phyloP scores from a whole-genome alignment of 257 asterid species.

The Gentiana dahurica region DNA sequence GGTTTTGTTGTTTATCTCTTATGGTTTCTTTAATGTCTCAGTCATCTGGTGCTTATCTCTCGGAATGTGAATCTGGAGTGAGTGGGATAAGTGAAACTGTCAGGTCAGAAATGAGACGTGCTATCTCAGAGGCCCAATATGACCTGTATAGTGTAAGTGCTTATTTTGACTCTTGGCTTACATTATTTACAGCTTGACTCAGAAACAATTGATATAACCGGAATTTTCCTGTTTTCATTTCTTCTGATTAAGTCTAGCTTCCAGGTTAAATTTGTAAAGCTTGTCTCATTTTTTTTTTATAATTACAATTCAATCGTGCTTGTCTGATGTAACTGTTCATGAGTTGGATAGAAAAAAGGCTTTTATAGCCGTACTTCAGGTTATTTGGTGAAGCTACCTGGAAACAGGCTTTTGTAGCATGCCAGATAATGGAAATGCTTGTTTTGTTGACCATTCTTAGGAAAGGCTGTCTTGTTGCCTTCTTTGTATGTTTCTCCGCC shows the following conservation, averaged over 20 bases:
- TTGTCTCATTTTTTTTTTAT: too few relatives aligned
- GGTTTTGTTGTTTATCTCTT: background rate
- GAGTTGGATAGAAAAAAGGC: too few relatives aligned
- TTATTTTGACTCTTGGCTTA: background rate
- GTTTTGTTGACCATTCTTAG: too few relatives aligned
- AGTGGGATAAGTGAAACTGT: constrained; percentile 33
- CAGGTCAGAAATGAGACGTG: constrained; percentile 35
- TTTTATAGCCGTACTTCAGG: too few relatives aligned
- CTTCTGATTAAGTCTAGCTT: constrained; percentile 1
- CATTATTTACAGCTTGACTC: too few relatives aligned
- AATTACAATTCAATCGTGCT: too few relatives aligned
- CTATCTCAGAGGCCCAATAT: constrained; percentile 30
- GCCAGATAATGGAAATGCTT: too few relatives aligned
- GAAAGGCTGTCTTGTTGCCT: too few relatives aligned
- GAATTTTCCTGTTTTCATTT: background rate
- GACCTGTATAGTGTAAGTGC: constrained; percentile 24
- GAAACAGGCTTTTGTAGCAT: too few relatives aligned
- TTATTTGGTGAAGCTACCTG: too few relatives aligned
- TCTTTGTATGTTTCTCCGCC: too few relatives aligned
- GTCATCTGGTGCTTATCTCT: constrained; percentile 15
- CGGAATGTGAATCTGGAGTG: constrained; percentile 20
- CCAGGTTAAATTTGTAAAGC: background rate
- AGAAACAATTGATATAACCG: background rate
- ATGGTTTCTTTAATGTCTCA: constrained; percentile 7
- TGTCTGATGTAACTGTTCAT: too few relatives aligned